These are phyloP conservation scores for Cnidoscolus chayamansa DNA, from an alignment of 441 rosid species.

Conservation along the genomic window DNA sequence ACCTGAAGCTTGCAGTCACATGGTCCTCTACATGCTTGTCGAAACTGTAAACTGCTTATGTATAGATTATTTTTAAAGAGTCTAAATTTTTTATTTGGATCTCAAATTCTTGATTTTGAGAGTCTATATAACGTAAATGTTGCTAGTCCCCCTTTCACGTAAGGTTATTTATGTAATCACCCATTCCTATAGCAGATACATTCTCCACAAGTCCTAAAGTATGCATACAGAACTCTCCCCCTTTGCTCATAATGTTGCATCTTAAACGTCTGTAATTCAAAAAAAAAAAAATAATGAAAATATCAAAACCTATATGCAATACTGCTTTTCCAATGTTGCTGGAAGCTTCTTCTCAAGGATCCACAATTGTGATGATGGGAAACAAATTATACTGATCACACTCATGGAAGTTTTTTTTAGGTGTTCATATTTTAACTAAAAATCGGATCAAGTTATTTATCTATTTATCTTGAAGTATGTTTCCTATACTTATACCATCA, in stretches of 20 bases:
- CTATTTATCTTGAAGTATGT: not conserved
- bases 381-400: no score
- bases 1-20: not conserved
- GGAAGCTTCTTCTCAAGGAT: no score
- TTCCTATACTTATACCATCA: not conserved
- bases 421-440: not conserved
- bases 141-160: not conserved
- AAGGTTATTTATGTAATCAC: not conserved
- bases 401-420: not conserved
- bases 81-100: not conserved
- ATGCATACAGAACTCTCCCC: no score
- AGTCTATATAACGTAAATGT: not conserved
- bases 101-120: not conserved
- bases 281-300: no score
- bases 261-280: no score
- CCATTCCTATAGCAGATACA: no score
- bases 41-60: not conserved
- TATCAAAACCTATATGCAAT: no score
- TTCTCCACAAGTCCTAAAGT: no score
- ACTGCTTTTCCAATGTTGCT: no score
- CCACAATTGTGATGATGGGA: no score
- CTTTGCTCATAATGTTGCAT: no score
- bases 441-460: not conserved
- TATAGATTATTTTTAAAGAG: not conserved
- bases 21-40: not conserved